phyloP scores from a whole-genome alignment of 169 alveolate genomes.

The Eimeria sp. region DNA sequence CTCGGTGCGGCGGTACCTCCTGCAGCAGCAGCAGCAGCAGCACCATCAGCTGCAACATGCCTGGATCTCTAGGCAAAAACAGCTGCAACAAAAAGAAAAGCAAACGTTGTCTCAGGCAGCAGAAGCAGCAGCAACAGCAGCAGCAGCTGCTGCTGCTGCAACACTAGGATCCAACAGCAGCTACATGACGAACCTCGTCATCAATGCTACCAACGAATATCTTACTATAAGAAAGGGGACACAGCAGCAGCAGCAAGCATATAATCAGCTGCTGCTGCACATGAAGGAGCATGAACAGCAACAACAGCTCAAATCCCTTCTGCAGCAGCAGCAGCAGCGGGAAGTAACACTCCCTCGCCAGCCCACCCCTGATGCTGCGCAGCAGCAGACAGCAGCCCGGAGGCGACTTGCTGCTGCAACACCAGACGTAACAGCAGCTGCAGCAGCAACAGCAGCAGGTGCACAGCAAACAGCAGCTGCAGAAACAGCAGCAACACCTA shows the following conservation, averaged over 20 bases:
- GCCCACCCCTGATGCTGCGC: background rate
- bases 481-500: background rate
- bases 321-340: constrained; percentile 22
- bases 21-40: constrained; percentile 38
- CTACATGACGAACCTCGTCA: constrained; percentile 15
- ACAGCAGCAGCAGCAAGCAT: constrained; percentile 50
- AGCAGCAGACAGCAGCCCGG: background rate
- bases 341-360: background rate
- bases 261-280: constrained; percentile 10
- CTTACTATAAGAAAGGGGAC: background rate
- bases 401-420: background rate
- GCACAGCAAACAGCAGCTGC: background rate
- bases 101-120: background rate
- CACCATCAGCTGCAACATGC: constrained; percentile 50
- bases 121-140: constrained; percentile 16
- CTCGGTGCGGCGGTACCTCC: background rate
- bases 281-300: constrained; percentile 7
- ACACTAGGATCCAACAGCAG: constrained; percentile 11
- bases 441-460: background rate
- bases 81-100: background rate
- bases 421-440: background rate
- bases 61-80: constrained; percentile 12
- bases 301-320: background rate
- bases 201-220: background rate
- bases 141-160: constrained; percentile 3